Base-by-base conservation (phyloP, 2,329 filamentous ascomycete species). In the Cordyceps javanica region DNA sequence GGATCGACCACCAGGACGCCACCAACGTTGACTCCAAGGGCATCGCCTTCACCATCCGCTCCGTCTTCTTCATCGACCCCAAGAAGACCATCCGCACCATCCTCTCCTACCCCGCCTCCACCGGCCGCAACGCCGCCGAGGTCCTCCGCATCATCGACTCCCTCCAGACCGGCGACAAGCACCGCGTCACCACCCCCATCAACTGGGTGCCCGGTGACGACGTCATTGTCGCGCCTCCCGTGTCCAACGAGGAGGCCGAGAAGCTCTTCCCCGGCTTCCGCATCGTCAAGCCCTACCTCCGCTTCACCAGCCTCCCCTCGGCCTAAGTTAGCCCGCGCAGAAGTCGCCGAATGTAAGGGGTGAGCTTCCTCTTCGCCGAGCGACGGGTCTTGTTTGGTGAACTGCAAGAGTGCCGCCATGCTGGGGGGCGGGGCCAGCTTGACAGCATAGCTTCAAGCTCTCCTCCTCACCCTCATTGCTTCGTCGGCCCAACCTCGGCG, bases 11-110 rank as follows among this genome's bases (percentile, higher is more conserved):
- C 76, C 87, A 91, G 73, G 89, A 91, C 73, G 82, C 86, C 67
- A 89, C 86, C 77, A 91, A 91, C 75, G 86, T 91, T 59, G 88
- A 91, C 72, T 74, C 81, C 68, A 90, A 90, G 82, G 88, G 88
- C 66, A 89, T 93, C 66, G 91, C 91, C 58, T 93, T 96, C 77
- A 96, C 92, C 66, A 96, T 97, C 77, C 90, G 92, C 68, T 91
- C 89, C 66, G 92, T 96, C 70, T 96, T 95, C 82, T 81, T 96
- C 77, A 94, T 96, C 73, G 91, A 96, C 79, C 91, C 91, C 63
- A 85, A 84, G 75, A 96, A 96, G 86, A 93, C 88, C 74, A 94
- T 96, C 76, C 88, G 92, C 67, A 85, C 92, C 71, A 95, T 91
- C 72, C 88, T 96, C 78, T 87, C 89, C 70, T 97, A 96, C 81